A percentile compares a stretch with the other conserved stretches of the same genome.
Evolutionary conservation across 192 early-diverging fungal genomes (phyloP).

Genomic region (Linnemannia elongata): DNA sequence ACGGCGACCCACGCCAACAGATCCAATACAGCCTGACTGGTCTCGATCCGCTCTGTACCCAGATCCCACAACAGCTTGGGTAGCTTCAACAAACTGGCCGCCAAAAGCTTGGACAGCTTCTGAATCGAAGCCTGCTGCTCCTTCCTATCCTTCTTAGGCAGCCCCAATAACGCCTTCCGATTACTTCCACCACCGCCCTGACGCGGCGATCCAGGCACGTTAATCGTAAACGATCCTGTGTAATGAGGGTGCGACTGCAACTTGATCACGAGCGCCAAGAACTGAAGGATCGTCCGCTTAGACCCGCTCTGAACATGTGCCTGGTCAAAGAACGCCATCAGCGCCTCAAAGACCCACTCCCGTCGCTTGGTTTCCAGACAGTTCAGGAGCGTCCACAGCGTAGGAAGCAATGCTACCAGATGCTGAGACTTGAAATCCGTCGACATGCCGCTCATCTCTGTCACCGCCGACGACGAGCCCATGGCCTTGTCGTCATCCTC

Average conservation of each 20-base stretch:
- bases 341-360: slow-evolving; percentile 53
- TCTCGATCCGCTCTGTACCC: slow-evolving; percentile 59
- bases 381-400: slow-evolving; percentile 67
- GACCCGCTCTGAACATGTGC: slow-evolving; percentile 30
- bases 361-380: slow-evolving; percentile 50
- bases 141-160: slow-evolving; percentile 30
- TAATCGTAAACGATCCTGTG: slow-evolving; percentile 50
- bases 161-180: slow-evolving; percentile 3
- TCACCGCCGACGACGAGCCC: neutral
- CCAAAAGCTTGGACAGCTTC: slow-evolving; percentile 38
- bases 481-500: neutral
- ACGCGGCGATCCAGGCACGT: slow-evolving; percentile 46
- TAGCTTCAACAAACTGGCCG: slow-evolving; percentile 57
- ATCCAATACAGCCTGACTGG: slow-evolving; percentile 54
- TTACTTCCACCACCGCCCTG: neutral
- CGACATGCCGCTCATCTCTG: slow-evolving; percentile 50
- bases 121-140: slow-evolving; percentile 38
- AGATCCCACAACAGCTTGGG: slow-evolving; percentile 69
- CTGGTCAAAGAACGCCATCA: slow-evolving; percentile 31
- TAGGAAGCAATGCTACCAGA: slow-evolving; percentile 61
- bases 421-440: slow-evolving; percentile 61
- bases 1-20: slow-evolving; percentile 46
- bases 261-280: slow-evolving; percentile 41
- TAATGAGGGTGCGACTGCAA: slow-evolving; percentile 59
- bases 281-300: slow-evolving; percentile 47